A percentile compares a stretch with the other conserved stretches of the same genome.
These are phyloP conservation scores for Apiospora marii DNA, from an alignment of 2,329 filamentous ascomycete species.

Conservation along the genomic window DNA sequence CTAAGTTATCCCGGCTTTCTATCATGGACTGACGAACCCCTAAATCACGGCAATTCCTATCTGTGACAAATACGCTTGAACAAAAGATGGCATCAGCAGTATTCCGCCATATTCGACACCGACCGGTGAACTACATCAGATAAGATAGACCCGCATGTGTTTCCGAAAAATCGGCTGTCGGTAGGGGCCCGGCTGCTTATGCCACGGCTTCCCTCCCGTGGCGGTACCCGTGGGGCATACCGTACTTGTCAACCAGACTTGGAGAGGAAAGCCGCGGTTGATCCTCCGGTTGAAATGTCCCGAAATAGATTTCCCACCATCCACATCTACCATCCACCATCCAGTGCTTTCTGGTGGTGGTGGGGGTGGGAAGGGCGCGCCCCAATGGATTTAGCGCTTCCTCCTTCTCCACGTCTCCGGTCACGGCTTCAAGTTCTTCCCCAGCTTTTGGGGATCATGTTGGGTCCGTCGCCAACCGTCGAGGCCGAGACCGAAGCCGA, in stretches of 20 bases:
- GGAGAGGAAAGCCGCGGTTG: not conserved
- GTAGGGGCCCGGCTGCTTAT: not conserved
- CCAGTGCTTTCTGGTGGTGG: not conserved
- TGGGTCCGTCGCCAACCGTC: not conserved
- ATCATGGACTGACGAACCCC: conserved; percentile 16
- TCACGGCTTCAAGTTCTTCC: conserved; percentile 22
- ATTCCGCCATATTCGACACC: not conserved
- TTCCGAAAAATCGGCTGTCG: not conserved
- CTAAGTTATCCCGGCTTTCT: conserved; percentile 19
- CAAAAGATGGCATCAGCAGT: not conserved
- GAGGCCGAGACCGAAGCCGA: not conserved
- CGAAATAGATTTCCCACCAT: not conserved
- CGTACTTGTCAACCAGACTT: not conserved
- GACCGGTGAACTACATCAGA: not conserved
- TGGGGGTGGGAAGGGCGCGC: conserved; percentile 1
- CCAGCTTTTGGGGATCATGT: conserved; percentile 5
- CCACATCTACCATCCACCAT: not conserved
- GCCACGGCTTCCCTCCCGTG: not conserved
- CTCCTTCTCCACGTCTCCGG: conserved; percentile 23
- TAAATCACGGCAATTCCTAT: not conserved
- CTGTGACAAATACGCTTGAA: not conserved
- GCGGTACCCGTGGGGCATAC: not conserved
- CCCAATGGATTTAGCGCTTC: conserved; percentile 22
- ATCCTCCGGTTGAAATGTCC: not conserved
- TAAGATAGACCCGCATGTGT: not conserved